Base-by-base conservation (phyloP, 768 basidiomycete species). In the Baorangia bicolor region DNA sequence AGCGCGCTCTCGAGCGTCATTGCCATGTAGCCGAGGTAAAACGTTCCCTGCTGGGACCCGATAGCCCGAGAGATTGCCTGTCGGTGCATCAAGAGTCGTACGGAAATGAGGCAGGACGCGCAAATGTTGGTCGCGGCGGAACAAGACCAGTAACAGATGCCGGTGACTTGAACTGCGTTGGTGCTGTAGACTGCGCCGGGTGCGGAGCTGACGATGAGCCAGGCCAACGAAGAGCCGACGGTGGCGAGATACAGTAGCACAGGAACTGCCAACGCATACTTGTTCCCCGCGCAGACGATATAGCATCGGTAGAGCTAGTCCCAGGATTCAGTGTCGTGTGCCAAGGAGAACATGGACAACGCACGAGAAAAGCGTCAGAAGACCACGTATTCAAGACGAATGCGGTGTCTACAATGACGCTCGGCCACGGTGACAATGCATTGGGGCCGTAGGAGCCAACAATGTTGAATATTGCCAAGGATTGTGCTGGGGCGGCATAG, bases 1-100 rank as follows among this genome's bases (percentile, higher is more conserved):
- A n/a, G n/a, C n/a, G 65, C 65, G 51, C 65, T 66, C 51, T 67
- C 65, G 41, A 67, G 60, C 21, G 63, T 63, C 66, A 67, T 63
- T 2, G 64, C 54, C 63, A 68, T 63, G n/a, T 63, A 67, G 2
- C 54, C 30, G 35, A 67, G 41, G 34, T 68, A 66, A 20, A 67
- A 65, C 20, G 48, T 18, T 2, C 60, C 65, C 9, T 63, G 63
- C 1, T 40, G 51, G 0, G 50, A 39, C 2, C 63, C 63, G 44
- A 59, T 14, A 0, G 64, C 58, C 2, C 14, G 31, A 1, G 54
- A 39, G 47, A 65, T 37, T 0, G 63, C 47, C 1, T 38, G 66
- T 7, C 63, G 49, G 23, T 68, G 56, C 38, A 68, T 53, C 60
- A 43, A 62, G 11, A 66, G 55, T 4, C 66, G 57, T 2, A 9